Evolutionary conservation across 805 yeast genomes (phyloP).

Genomic region (Candida alai): DNA sequence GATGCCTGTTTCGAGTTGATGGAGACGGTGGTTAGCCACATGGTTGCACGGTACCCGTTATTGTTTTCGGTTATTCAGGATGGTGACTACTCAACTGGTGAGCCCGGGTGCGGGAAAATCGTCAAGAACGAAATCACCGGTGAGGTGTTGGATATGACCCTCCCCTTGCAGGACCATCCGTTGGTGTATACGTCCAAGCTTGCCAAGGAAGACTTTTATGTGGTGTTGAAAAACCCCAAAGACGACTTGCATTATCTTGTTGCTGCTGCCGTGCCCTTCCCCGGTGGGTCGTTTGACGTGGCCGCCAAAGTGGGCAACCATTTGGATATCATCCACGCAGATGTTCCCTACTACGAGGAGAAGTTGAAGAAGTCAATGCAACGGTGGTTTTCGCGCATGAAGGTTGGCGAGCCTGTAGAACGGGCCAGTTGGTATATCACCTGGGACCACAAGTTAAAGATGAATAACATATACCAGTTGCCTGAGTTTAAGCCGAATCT

Average conservation of each 20-base stretch:
- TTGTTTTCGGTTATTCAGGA: slow-evolving; percentile 47
- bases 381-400: slow-evolving; percentile 63
- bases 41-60: slow-evolving; percentile 59
- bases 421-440: slow-evolving; percentile 73
- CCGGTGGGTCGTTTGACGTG: slow-evolving; percentile 73
- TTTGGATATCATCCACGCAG: slow-evolving; percentile 60
- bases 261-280: slow-evolving; percentile 77
- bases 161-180: slow-evolving; percentile 62
- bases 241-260: slow-evolving; percentile 57
- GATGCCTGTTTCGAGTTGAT: slow-evolving; percentile 61
- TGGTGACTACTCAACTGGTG: slow-evolving; percentile 15
- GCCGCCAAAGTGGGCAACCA: slow-evolving; percentile 55
- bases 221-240: slow-evolving; percentile 53
- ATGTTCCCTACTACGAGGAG: slow-evolving; percentile 66
- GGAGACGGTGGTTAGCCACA: slow-evolving; percentile 58
- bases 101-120: slow-evolving; percentile 36
- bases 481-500: slow-evolving; percentile 41
- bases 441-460: slow-evolving; percentile 64
- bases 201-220: slow-evolving; percentile 74
- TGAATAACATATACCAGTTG: slow-evolving; percentile 53
- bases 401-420: slow-evolving; percentile 60
- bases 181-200: slow-evolving; percentile 57
- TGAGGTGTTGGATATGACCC: slow-evolving; percentile 56
- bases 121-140: slow-evolving; percentile 59
- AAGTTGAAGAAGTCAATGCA: slow-evolving; percentile 70